Evolutionary conservation across 2,329 filamentous ascomycete genomes (phyloP).

Genomic region (Cercospora sojina): DNA sequence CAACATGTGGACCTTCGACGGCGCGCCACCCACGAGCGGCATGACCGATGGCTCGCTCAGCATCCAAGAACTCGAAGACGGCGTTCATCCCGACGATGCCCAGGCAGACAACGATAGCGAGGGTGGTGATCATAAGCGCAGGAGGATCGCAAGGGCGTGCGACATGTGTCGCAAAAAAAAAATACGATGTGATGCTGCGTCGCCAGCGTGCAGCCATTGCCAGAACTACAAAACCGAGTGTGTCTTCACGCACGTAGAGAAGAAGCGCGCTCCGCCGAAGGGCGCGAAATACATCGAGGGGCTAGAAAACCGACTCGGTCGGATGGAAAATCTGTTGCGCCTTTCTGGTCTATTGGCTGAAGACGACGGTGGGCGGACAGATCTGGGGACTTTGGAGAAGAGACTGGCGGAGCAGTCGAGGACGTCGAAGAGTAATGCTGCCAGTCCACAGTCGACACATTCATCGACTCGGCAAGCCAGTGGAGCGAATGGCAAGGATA

Average conservation of each 20-base stretch:
- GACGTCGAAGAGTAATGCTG: slow-evolving; percentile 33
- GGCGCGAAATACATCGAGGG: slow-evolving; percentile 98
- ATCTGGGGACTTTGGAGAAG: slow-evolving; percentile 84
- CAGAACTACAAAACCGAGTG: slow-evolving; percentile 98
- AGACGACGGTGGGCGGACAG: slow-evolving; percentile 80
- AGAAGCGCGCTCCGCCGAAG: slow-evolving; percentile 96
- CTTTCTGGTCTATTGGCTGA: slow-evolving; percentile 83
- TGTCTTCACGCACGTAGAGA: slow-evolving; percentile 96
- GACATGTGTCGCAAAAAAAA: too few relatives aligned
- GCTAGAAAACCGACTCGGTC: slow-evolving; percentile 87
- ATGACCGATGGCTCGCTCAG: too few relatives aligned
- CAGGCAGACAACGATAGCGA: too few relatives aligned
- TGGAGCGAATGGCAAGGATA: slow-evolving; percentile 11
- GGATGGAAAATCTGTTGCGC: slow-evolving; percentile 89
- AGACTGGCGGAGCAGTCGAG: slow-evolving; percentile 56
- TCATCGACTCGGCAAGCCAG: slow-evolving; percentile 17
- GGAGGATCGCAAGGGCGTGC: too few relatives aligned
- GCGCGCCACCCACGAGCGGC: too few relatives aligned
- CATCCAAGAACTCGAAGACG: too few relatives aligned
- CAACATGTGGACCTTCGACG: too few relatives aligned
- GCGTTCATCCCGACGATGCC: too few relatives aligned
- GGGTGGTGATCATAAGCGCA: too few relatives aligned
- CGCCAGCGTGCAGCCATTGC: slow-evolving; percentile 92
- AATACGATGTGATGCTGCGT: slow-evolving; percentile 97
- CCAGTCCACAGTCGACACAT: slow-evolving; percentile 38